Percentiles rank a stretch among this genome's conserved stretches.
These are phyloP conservation scores for Yarrowia porcina DNA, from an alignment of 805 yeast genomes.

Conservation along the genomic window DNA sequence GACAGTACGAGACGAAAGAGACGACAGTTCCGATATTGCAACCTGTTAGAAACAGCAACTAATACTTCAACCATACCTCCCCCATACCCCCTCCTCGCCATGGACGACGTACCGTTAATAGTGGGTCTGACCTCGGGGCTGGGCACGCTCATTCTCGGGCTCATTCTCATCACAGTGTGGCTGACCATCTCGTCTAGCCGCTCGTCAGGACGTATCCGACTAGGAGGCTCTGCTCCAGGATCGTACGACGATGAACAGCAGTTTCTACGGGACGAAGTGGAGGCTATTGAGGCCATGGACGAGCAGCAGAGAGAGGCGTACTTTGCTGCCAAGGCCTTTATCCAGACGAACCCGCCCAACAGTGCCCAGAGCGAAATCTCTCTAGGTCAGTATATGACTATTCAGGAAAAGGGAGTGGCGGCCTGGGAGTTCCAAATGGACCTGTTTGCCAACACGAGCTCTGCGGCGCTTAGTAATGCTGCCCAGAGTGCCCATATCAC, in stretches of 20 bases:
- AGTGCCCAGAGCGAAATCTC: conserved; percentile 43
- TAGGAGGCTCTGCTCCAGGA: conserved; percentile 44
- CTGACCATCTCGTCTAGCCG: conserved; percentile 36
- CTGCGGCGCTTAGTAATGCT: conserved; percentile 14
- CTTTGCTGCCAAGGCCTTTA: conserved; percentile 56
- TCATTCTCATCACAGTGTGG: conserved; percentile 36
- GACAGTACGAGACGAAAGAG: not conserved
- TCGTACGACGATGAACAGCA: conserved; percentile 61
- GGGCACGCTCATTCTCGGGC: conserved; percentile 39
- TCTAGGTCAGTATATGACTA: conserved; percentile 58
- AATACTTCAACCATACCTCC: not conserved
- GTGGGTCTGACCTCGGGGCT: conserved; percentile 42
- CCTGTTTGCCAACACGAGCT: conserved; percentile 44
- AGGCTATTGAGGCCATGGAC: conserved; percentile 61
- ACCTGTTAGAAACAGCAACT: not conserved
- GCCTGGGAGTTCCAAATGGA: conserved; percentile 80
- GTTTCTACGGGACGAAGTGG: conserved; percentile 58
- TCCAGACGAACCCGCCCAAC: conserved; percentile 44
- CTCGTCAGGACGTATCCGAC: conserved; percentile 10
- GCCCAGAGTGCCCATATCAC: conserved; percentile 22
- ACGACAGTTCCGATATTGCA: no score
- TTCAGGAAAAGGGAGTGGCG: conserved; percentile 81
- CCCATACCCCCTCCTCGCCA: not conserved
- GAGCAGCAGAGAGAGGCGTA: conserved; percentile 54
- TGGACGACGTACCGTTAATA: conserved; percentile 39